phyloP scores from a whole-genome alignment of 352 stramenopile species.

The Pilasporangium apinafurcum region DNA sequence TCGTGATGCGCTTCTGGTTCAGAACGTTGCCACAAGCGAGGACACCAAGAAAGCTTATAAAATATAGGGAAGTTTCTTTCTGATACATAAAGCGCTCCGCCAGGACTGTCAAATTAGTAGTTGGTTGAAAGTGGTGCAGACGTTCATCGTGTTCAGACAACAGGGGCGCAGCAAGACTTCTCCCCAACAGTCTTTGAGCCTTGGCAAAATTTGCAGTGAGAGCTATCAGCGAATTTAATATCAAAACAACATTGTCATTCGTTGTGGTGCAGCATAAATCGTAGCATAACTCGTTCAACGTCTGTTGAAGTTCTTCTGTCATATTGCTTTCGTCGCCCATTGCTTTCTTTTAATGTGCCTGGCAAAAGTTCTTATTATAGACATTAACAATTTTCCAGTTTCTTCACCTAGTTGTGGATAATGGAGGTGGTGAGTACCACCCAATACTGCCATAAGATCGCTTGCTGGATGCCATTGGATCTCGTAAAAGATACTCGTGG shows the following conservation, averaged over 20 bases:
- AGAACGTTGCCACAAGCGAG: constrained; percentile 19
- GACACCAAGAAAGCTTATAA: constrained; percentile 20
- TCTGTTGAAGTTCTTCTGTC: constrained; percentile 20
- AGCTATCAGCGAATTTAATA: constrained; percentile 22
- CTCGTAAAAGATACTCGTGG: constrained; percentile 74
- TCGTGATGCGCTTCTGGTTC: constrained; percentile 40
- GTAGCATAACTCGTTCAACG: constrained; percentile 22
- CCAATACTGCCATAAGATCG: constrained; percentile 74
- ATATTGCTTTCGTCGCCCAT: constrained; percentile 11
- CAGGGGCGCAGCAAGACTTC: constrained; percentile 8
- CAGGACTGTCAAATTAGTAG: constrained; percentile 11
- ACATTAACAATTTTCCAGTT: no score
- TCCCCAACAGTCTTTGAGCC: constrained; percentile 16
- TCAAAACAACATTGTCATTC: constrained; percentile 11
- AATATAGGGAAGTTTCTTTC: constrained; percentile 11
- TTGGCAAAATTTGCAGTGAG: constrained; percentile 20
- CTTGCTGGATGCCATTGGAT: constrained; percentile 40
- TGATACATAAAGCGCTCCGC: constrained; percentile 27
- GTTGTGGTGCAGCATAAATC: constrained; percentile 15
- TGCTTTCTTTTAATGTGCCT: no score
- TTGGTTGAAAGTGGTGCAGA: background rate
- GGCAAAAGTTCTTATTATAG: no score
- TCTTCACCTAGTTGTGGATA: no score
- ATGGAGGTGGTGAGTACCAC: constrained; percentile 14
- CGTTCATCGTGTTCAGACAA: background rate